These are phyloP conservation scores for Pseudocercospora macadamiae DNA, from an alignment of 2,329 filamentous ascomycete species.

Conservation along the genomic window DNA sequence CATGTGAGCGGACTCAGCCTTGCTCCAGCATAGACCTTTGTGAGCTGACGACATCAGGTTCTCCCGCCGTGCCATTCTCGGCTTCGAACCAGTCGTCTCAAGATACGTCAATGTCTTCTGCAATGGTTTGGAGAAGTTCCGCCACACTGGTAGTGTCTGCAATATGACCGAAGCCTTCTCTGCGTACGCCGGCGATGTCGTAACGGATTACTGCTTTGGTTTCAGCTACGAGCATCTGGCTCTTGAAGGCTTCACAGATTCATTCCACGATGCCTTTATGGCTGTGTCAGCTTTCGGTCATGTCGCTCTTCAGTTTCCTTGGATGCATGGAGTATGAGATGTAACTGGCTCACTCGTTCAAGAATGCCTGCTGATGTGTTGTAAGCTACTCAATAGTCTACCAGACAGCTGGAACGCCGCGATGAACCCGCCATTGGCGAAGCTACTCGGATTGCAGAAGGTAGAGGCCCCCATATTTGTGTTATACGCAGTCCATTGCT, in stretches of 20 bases:
- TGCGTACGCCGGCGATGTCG: constrained; percentile 24
- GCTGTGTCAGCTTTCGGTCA: constrained; percentile 22
- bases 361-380: neutral
- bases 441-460: constrained; percentile 19
- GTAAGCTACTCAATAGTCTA: constrained; percentile 19
- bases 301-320: constrained; percentile 24
- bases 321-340: constrained; percentile 18
- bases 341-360: neutral
- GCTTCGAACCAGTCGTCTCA: constrained; percentile 23
- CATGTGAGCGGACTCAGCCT: constrained; percentile 7
- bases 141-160: constrained; percentile 19
- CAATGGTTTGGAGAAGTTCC: constrained; percentile 19
- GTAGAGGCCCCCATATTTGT: neutral
- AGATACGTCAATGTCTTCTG: constrained; percentile 20
- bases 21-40: neutral
- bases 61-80: constrained; percentile 22
- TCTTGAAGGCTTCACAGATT: constrained; percentile 22
- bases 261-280: constrained; percentile 26
- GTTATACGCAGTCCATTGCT: neutral
- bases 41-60: constrained; percentile 6
- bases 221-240: constrained; percentile 25
- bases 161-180: constrained; percentile 23
- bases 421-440: constrained; percentile 21
- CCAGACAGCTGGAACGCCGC: constrained; percentile 24
- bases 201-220: constrained; percentile 26